phyloP scores from a whole-genome alignment of 441 rosid genomes.

The Gossypium laxum region DNA sequence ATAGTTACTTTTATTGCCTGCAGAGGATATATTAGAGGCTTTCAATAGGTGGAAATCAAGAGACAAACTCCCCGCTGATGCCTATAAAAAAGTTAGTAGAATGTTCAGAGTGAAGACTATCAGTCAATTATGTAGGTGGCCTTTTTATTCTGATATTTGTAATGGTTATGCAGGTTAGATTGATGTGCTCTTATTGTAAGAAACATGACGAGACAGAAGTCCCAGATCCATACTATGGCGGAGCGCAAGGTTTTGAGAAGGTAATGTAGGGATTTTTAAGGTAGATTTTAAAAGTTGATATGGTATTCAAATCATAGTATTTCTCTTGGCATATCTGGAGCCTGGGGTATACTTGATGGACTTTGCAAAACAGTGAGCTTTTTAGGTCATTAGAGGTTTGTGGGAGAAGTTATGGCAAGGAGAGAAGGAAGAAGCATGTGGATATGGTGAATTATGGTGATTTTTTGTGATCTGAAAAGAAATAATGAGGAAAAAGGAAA shows the following conservation, averaged over 20 bases:
- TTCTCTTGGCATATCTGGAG: background rate
- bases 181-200: constrained; percentile 72
- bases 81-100: constrained; percentile 54
- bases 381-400: background rate
- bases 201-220: constrained; percentile 59
- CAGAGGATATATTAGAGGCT: constrained; percentile 70
- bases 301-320: background rate
- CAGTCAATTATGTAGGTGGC: background rate
- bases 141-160: constrained; percentile 17
- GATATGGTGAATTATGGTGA: background rate
- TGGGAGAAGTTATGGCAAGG: background rate
- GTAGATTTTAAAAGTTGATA: background rate
- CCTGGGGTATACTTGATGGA: background rate
- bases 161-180: constrained; percentile 42
- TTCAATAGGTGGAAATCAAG: constrained; percentile 63
- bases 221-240: constrained; percentile 72
- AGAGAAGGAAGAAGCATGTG: background rate
- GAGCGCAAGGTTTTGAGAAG: constrained; percentile 73
- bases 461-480: background rate
- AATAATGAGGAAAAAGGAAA: background rate
- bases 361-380: background rate
- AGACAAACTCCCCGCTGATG: constrained; percentile 63
- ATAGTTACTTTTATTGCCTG: constrained; percentile 13
- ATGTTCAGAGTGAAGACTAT: background rate
- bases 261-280: constrained; percentile 21